Evolutionary conservation across 768 basidiomycete species (phyloP).

Genomic region (Tubosaeta sp.): DNA sequence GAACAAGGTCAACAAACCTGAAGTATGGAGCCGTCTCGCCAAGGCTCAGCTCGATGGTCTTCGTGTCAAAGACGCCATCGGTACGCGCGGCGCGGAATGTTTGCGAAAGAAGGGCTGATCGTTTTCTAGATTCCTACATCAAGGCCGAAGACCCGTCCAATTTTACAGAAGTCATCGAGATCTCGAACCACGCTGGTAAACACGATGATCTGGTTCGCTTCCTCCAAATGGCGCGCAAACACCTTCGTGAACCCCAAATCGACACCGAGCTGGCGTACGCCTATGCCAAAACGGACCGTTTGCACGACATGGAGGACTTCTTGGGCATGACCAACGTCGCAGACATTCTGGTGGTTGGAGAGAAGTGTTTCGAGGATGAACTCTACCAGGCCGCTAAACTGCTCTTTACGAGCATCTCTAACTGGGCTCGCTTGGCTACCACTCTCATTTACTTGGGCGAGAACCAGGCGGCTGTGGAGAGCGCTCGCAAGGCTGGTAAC

Average conservation of each 20-base stretch:
- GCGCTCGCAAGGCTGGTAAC: slow-evolving; percentile 98
- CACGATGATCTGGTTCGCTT: slow-evolving; percentile 93
- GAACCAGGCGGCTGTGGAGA: slow-evolving; percentile 97
- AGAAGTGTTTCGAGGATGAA: slow-evolving; percentile 99
- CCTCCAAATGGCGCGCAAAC: slow-evolving; percentile 98
- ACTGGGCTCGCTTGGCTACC: slow-evolving; percentile 97
- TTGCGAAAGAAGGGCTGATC: background rate
- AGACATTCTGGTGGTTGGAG: slow-evolving; percentile 93
- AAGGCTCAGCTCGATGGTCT: slow-evolving; percentile 98
- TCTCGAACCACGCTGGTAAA: slow-evolving; percentile 88
- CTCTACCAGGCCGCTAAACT: slow-evolving; percentile 96
- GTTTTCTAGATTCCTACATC: slow-evolving; percentile 82
- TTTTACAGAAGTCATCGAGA: slow-evolving; percentile 94
- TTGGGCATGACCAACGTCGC: slow-evolving; percentile 97
- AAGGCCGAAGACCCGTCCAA: slow-evolving; percentile 94
- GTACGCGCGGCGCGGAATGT: slow-evolving; percentile 39
- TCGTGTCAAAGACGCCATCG: slow-evolving; percentile 96
- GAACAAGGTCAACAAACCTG: slow-evolving; percentile 92
- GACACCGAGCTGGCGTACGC: slow-evolving; percentile 98
- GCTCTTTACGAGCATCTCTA: slow-evolving; percentile 94
- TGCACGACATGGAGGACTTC: slow-evolving; percentile 99
- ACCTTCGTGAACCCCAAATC: slow-evolving; percentile 93
- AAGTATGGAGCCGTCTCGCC: slow-evolving; percentile 96
- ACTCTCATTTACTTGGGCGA: slow-evolving; percentile 98
- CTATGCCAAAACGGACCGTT: slow-evolving; percentile 94